phyloP scores from a whole-genome alignment of 106 monocot species.

The Dendrobium officinale region DNA sequence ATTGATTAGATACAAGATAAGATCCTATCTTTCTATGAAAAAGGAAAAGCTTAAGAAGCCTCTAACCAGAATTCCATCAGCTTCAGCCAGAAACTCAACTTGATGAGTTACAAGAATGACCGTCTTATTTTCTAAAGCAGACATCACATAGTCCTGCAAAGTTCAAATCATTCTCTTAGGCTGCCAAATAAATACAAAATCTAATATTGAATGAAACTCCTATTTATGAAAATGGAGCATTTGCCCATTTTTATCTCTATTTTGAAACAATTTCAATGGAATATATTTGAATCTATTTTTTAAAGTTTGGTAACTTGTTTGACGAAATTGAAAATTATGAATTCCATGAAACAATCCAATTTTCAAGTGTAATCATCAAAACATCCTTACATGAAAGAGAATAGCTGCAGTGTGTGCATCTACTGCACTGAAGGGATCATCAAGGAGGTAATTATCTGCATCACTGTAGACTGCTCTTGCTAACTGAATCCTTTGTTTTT shows the following conservation, averaged over 20 bases:
- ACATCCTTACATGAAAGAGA: constrained; percentile 60
- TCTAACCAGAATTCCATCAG: constrained; percentile 73
- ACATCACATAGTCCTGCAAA: constrained; percentile 60
- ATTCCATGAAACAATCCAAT: not conserved
- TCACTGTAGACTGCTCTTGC: constrained; percentile 86
- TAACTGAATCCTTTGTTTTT: constrained; percentile 90
- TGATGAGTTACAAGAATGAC: constrained; percentile 89
- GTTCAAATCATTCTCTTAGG: not conserved
- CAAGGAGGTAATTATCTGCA: constrained; percentile 77
- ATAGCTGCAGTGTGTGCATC: constrained; percentile 82
- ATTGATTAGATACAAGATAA: not conserved
- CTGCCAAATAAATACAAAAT: not conserved
- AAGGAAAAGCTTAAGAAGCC: not conserved
- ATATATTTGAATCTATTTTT: not conserved
- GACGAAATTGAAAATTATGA: not conserved
- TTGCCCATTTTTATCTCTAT: not conserved
- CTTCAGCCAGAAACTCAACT: constrained; percentile 69
- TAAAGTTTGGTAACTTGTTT: not conserved
- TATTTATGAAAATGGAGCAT: not conserved
- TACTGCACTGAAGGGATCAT: constrained; percentile 95
- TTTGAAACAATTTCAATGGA: not conserved
- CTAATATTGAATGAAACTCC: not conserved
- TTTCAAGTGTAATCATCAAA: not conserved
- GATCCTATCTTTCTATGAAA: too few relatives aligned
- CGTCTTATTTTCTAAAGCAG: constrained; percentile 59